These are phyloP conservation scores for Neonectria punicea DNA, from an alignment of 2,329 filamentous ascomycete species.

Conservation along the genomic window DNA sequence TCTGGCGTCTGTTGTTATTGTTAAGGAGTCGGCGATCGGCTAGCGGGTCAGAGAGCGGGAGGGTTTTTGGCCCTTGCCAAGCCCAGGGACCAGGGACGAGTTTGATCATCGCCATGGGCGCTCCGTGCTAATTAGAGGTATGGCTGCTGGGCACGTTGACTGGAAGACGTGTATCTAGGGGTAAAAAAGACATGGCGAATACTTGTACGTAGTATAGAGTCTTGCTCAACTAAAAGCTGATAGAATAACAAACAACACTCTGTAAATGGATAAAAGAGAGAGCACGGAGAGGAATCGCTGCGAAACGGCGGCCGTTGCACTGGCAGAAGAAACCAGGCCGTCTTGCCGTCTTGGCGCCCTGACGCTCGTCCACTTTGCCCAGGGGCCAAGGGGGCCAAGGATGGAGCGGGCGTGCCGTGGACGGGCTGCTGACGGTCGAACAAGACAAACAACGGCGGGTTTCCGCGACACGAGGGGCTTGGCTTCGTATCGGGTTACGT, in stretches of 20 bases:
- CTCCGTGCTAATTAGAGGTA: not conserved
- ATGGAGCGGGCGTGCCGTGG: not conserved
- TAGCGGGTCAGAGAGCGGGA: not conserved
- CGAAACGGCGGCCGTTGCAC: not conserved
- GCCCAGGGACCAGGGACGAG: not conserved
- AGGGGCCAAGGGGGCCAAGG: constrained; percentile 13
- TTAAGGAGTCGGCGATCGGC: not conserved
- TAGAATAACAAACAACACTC: not conserved
- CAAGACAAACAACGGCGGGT: not conserved
- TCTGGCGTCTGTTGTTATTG: not conserved
- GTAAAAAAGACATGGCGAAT: not conserved
- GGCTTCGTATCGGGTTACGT: not conserved
- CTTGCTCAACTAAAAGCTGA: not conserved
- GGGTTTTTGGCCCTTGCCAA: not conserved
- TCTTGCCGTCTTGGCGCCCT: constrained; percentile 23
- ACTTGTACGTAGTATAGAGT: not conserved
- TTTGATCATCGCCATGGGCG: not conserved
- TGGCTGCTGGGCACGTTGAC: not conserved
- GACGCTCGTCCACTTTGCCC: constrained; percentile 2
- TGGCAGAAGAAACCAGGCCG: constrained; percentile 8
- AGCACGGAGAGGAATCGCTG: not conserved
- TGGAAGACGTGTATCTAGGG: not conserved
- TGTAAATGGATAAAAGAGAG: not conserved
- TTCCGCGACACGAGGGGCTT: not conserved
- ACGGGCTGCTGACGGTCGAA: not conserved